A percentile compares a stretch with the other conserved stretches of the same genome.
phyloP scores from a whole-genome alignment of 1,284 basidiomycete genomes.

The Flammula alnicola region DNA sequence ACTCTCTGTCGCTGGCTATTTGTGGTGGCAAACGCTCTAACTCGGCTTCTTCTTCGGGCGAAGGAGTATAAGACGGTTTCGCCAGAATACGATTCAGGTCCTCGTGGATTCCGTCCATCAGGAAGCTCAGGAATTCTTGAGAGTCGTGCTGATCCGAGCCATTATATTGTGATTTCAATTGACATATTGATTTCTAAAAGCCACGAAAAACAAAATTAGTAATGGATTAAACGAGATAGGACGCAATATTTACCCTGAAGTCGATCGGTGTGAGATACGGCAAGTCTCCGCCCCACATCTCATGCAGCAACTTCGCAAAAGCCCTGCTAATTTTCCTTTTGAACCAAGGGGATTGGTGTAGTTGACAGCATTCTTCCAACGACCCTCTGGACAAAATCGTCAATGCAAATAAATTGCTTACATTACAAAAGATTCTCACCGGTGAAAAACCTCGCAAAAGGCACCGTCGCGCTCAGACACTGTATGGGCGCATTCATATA shows the following conservation, averaged over 20 bases:
- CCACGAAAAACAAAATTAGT: not conserved
- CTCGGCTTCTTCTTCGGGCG: slow-evolving; percentile 87
- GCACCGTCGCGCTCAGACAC: slow-evolving; percentile 90
- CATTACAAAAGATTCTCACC: slow-evolving; percentile 46
- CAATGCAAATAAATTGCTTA: not conserved
- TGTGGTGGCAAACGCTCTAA: slow-evolving; percentile 87
- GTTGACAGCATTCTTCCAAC: slow-evolving; percentile 90
- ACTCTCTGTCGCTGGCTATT: slow-evolving; percentile 92
- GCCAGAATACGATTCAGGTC: slow-evolving; percentile 90
- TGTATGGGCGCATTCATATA: slow-evolving; percentile 99
- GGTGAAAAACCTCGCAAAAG: slow-evolving; percentile 90
- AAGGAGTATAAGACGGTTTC: slow-evolving; percentile 74
- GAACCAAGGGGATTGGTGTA: slow-evolving; percentile 88
- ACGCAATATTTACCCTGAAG: slow-evolving; percentile 74
- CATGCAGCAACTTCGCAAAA: slow-evolving; percentile 83
- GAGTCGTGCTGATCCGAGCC: slow-evolving; percentile 97
- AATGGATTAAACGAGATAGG: not conserved
- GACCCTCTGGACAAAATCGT: slow-evolving; percentile 61
- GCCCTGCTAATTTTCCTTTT: slow-evolving; percentile 85
- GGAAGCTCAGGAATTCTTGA: slow-evolving; percentile 95
- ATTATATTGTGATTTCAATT: slow-evolving; percentile 86
- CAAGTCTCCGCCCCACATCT: slow-evolving; percentile 90
- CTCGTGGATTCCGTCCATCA: slow-evolving; percentile 95
- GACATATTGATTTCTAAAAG: slow-evolving; percentile 79
- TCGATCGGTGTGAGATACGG: slow-evolving; percentile 84